These are phyloP conservation scores for Agroathelia rolfsii DNA, from an alignment of 1,284 basidiomycete genomes.

Conservation along the genomic window DNA sequence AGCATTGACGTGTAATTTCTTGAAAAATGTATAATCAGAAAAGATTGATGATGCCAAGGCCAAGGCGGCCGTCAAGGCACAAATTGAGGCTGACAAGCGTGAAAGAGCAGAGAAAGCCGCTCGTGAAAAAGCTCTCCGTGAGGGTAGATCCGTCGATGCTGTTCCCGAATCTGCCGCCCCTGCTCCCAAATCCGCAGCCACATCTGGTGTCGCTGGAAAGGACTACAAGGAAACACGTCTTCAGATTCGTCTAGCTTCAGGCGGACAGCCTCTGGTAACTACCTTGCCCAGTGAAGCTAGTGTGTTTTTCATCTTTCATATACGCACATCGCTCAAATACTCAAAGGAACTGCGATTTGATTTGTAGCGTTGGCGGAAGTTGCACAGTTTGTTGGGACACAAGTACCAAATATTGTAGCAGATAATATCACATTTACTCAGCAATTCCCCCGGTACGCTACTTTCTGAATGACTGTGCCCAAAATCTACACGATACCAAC, in stretches of 20 bases:
- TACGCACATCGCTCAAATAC: constrained; percentile 1
- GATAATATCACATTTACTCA: constrained; percentile 69
- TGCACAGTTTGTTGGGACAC: constrained; percentile 76
- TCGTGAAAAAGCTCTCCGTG: constrained; percentile 79
- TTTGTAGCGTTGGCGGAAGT: constrained; percentile 66
- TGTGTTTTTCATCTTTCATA: constrained; percentile 27
- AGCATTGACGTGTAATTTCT: constrained; percentile 1
- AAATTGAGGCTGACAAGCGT: constrained; percentile 89
- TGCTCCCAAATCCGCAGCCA: constrained; percentile 25
- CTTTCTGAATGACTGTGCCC: constrained; percentile 2
- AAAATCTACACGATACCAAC: constrained; percentile 3
- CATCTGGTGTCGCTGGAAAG: constrained; percentile 43
- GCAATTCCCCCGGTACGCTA: constrained; percentile 72
- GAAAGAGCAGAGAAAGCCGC: constrained; percentile 82
- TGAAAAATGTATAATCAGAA: constrained; percentile 33
- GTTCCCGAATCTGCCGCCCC: constrained; percentile 24
- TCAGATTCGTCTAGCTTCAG: constrained; percentile 75
- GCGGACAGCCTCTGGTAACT: constrained; percentile 72
- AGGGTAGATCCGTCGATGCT: constrained; percentile 46
- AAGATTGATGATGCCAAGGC: constrained; percentile 82
- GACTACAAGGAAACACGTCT: constrained; percentile 79
- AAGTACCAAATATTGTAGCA: constrained; percentile 59
- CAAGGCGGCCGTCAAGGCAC: constrained; percentile 75
- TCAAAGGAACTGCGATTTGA: not conserved
- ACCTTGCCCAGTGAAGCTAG: constrained; percentile 72